These are phyloP conservation scores for Ophiostoma tasmaniense DNA, from an alignment of 2,329 filamentous ascomycete genomes.

Conservation along the genomic window DNA sequence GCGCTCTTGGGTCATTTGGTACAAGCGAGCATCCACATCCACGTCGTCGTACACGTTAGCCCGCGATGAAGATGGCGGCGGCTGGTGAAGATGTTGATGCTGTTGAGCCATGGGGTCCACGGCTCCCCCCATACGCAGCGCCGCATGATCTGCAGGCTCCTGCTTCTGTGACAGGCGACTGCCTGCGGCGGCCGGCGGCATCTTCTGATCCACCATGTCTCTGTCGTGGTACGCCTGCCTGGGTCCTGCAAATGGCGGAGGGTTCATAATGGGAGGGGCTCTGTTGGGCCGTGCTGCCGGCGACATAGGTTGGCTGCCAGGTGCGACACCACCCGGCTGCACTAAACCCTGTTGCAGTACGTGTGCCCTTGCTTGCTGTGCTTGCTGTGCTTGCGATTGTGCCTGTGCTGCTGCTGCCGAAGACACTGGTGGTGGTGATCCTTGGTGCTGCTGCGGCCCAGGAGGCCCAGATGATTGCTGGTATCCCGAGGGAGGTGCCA, in stretches of 20 bases:
- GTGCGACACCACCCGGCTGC: conserved; percentile 13
- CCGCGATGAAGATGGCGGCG: conserved; percentile 22
- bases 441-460: conserved; percentile 11
- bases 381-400: background rate
- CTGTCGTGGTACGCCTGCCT: conserved; percentile 17
- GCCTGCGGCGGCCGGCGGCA: background rate
- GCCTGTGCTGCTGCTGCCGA: conserved; percentile 2
- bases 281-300: conserved; percentile 30
- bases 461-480: background rate
- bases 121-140: background rate
- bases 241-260: conserved; percentile 14
- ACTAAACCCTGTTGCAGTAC: conserved; percentile 24
- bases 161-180: conserved; percentile 4
- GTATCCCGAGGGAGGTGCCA: conserved; percentile 1
- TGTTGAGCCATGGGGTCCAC: conserved; percentile 3
- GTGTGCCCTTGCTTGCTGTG: background rate
- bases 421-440: background rate
- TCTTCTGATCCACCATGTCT: conserved; percentile 13
- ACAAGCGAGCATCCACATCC: conserved; percentile 25
- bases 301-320: conserved; percentile 38
- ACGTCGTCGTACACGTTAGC: conserved; percentile 16
- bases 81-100: conserved; percentile 8
- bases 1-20: conserved; percentile 29
- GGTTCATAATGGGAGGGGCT: conserved; percentile 8
- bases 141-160: background rate